A percentile compares a stretch with the other conserved stretches of the same genome.
These are phyloP conservation scores for Elsinoe perseae DNA, from an alignment of 2,329 filamentous ascomycete genomes.

Conservation along the genomic window DNA sequence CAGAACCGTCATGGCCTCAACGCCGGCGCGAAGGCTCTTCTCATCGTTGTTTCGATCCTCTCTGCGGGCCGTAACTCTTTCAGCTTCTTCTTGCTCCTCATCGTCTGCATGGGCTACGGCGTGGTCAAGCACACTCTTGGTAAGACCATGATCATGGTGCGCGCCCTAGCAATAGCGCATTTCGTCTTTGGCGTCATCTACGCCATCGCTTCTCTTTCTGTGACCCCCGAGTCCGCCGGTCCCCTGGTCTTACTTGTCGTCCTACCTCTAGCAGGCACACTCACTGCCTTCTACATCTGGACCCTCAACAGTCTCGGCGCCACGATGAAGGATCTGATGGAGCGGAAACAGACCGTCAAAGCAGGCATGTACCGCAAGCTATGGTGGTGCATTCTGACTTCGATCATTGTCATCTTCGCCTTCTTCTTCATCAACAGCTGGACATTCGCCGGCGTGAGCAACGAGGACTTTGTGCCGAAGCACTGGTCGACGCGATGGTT, in stretches of 20 bases:
- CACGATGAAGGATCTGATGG: conserved; percentile 91
- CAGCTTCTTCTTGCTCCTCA: conserved; percentile 93
- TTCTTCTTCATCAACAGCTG: conserved; percentile 99
- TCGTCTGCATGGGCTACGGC: conserved; percentile 98
- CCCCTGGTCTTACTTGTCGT: conserved; percentile 89
- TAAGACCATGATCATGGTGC: conserved; percentile 87
- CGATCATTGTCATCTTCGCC: conserved; percentile 89
- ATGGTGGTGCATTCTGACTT: conserved; percentile 93
- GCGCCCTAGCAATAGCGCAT: conserved; percentile 82
- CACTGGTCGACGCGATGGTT: conserved; percentile 99
- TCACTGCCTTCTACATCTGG: conserved; percentile 98
- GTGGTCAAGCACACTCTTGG: conserved; percentile 92
- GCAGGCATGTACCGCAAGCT: conserved; percentile 95
- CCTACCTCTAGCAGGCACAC: conserved; percentile 77
- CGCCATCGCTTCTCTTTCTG: conserved; percentile 76
- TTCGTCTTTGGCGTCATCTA: conserved; percentile 95
- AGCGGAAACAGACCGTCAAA: conserved; percentile 89
- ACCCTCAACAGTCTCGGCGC: conserved; percentile 90
- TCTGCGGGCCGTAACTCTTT: conserved; percentile 95
- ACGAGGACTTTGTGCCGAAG: conserved; percentile 85
- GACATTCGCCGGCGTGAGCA: conserved; percentile 75
- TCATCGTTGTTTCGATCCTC: conserved; percentile 84
- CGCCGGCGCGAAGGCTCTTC: conserved; percentile 70
- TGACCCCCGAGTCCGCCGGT: conserved; percentile 82
- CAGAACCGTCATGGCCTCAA: conserved; percentile 86